phyloP scores from a whole-genome alignment of 441 rosid genomes.

The Raphanus hybrid region DNA sequence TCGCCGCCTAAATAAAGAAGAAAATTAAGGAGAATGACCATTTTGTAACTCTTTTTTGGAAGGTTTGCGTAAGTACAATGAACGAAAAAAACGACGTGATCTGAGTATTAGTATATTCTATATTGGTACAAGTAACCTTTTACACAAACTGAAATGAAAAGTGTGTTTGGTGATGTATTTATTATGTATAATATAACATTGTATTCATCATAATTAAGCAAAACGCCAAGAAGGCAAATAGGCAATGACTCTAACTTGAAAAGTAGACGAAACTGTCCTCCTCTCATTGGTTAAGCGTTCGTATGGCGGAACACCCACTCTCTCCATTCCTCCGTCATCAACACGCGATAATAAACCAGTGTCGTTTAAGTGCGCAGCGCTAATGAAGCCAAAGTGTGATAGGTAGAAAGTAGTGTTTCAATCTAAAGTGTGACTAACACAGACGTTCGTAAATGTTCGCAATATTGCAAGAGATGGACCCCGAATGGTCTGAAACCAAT shows the following conservation, averaged over 20 bases:
- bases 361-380: conserved; percentile 3
- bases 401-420: conserved; percentile 21
- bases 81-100: conserved; percentile 5
- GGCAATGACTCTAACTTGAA: too few relatives aligned
- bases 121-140: too few relatives aligned
- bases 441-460: conserved; percentile 36
- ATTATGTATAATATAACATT: too few relatives aligned
- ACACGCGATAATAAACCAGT: too few relatives aligned
- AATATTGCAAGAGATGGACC: neutral
- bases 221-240: too few relatives aligned
- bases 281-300: too few relatives aligned
- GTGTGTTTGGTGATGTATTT: too few relatives aligned
- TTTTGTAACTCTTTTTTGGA: conserved; percentile 9
- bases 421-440: conserved; percentile 23
- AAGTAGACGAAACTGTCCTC: too few relatives aligned
- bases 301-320: too few relatives aligned
- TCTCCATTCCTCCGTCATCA: too few relatives aligned
- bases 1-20: conserved; percentile 2
- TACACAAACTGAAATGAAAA: too few relatives aligned
- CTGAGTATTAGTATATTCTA: neutral
- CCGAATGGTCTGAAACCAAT: conserved; percentile 21
- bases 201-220: too few relatives aligned
- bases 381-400: conserved; percentile 14
- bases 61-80: conserved; percentile 20
- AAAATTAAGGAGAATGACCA: conserved; percentile 5